Evolutionary conservation across 768 basidiomycete species (phyloP), one percentile per base, ranked within the genome.

Genomic region (Chiua virens): DNA sequence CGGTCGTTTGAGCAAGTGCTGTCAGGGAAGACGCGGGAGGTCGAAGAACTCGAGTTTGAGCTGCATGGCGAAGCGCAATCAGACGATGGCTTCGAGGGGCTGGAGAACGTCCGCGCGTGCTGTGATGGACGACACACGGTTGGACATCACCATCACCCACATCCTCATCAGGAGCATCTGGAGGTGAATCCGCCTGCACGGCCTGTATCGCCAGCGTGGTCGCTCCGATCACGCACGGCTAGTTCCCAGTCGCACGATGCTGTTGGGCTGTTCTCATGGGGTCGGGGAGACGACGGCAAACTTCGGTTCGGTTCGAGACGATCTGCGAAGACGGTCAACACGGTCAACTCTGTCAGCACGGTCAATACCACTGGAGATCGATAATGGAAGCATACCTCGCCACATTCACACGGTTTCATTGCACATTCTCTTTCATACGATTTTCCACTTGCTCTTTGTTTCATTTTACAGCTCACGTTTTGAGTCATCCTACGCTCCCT

Each of bases 41-140:
- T 82, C 0, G 83, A 83, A 3, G 89, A 86, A 20, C 73, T 89
- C 1, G 89, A 90, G 60, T 90, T 95, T 62, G 91, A 95, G 71
- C 73, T 93, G 28, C 86, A 94, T 59, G 89, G 82, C 18, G 87
- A 84, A 18, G 76, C 77, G 20, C 67, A 80, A 55, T 87, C 83
- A 13, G 89, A 91, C 57, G 85, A 85, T 28, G 91, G 83, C 5
- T 98, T 82, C 65, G 95, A 98, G 62, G 94, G 93, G 0, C 69
- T 98, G 48, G 95, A 98, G 73, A 98, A 98, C 61, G 94, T 98
- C 20, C 81, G 96, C 21, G 93, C 89, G 1, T 93, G 91, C 66
- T 93, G 90, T 60, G 89, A 92, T 65, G 91, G 90, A 18, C 78
- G 82, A 45, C 92, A 94, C 68, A 92, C 90, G 1, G 89, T 94